Evolutionary conservation across 805 yeast species (phyloP).

Genomic region (Zygoascus biomembranicola): DNA sequence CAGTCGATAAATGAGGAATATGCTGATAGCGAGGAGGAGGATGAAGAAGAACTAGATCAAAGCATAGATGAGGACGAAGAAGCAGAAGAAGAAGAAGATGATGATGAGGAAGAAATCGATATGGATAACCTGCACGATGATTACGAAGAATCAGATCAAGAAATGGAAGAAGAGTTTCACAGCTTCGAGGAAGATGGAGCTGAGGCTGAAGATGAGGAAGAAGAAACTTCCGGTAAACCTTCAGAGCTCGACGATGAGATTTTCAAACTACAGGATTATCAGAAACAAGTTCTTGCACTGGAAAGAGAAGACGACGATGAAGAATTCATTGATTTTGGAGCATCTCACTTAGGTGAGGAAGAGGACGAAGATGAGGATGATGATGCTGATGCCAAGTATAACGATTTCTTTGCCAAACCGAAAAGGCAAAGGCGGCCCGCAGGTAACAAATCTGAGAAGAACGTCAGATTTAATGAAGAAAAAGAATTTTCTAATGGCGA

Average conservation of each 20-base stretch:
- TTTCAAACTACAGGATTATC: conserved; percentile 79
- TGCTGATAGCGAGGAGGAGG: conserved; percentile 14
- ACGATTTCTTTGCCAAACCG: conserved; percentile 34
- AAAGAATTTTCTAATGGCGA: conserved; percentile 14
- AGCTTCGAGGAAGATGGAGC: conserved; percentile 23
- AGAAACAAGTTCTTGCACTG: conserved; percentile 59
- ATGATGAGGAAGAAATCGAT: conserved; percentile 11
- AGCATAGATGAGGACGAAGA: conserved; percentile 18
- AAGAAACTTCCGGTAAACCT: conserved; percentile 20
- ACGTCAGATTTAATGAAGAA: conserved; percentile 1
- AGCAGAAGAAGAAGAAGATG: conserved; percentile 11
- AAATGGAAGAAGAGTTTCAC: conserved; percentile 16
- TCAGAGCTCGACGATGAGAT: conserved; percentile 66
- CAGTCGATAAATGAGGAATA: conserved; percentile 15
- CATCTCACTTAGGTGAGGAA: conserved; percentile 17
- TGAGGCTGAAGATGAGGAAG: conserved; percentile 15
- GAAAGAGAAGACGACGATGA: conserved; percentile 41
- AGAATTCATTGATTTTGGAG: conserved; percentile 40
- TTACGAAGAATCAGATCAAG: conserved; percentile 21
- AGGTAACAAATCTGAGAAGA: conserved; percentile 7
- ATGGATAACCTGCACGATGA: conserved; percentile 25
- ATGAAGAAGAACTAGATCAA: conserved; percentile 23
- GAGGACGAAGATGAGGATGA: conserved; percentile 39
- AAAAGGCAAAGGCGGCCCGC: conserved; percentile 10
- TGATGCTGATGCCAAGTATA: conserved; percentile 31